These are phyloP conservation scores for Pichia sp. DNA, from an alignment of 1,139 yeast genomes.

Conservation along the genomic window DNA sequence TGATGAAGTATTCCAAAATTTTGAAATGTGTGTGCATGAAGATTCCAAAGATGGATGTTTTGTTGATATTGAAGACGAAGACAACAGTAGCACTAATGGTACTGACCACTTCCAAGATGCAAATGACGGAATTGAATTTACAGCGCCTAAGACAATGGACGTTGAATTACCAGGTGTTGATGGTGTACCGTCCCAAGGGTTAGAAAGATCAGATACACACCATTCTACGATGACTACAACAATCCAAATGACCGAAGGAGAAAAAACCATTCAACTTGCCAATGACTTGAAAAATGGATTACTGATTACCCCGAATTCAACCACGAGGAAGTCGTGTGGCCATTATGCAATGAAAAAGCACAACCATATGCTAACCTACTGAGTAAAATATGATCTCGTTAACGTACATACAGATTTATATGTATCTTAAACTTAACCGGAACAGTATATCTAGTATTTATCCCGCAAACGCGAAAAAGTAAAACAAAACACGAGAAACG, in stretches of 20 bases:
- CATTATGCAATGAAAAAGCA: constrained; percentile 22
- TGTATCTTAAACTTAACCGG: too few species aligned
- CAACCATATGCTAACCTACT: constrained; percentile 19
- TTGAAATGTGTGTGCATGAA: constrained; percentile 62
- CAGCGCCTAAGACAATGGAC: background rate
- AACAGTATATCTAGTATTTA: too few species aligned
- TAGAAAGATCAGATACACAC: background rate
- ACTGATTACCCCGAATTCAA: constrained; percentile 21
- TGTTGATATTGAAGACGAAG: constrained; percentile 7
- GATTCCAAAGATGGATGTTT: constrained; percentile 28
- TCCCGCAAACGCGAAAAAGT: too few species aligned
- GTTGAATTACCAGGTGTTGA: too few species aligned
- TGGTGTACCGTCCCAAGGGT: background rate
- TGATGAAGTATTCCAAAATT: constrained; percentile 58
- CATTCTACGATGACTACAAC: constrained; percentile 9
- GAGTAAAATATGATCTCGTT: background rate
- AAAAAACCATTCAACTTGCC: constrained; percentile 8
- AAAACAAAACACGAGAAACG: too few species aligned
- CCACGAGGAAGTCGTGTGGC: constrained; percentile 22
- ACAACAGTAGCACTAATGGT: background rate
- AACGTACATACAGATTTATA: background rate
- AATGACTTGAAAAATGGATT: constrained; percentile 10
- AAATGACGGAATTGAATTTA: background rate
- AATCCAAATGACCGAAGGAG: constrained; percentile 8
- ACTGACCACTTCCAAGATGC: background rate